Base-by-base conservation (phyloP, 2,329 filamentous ascomycete species). In the Stenocarpella maydis region DNA sequence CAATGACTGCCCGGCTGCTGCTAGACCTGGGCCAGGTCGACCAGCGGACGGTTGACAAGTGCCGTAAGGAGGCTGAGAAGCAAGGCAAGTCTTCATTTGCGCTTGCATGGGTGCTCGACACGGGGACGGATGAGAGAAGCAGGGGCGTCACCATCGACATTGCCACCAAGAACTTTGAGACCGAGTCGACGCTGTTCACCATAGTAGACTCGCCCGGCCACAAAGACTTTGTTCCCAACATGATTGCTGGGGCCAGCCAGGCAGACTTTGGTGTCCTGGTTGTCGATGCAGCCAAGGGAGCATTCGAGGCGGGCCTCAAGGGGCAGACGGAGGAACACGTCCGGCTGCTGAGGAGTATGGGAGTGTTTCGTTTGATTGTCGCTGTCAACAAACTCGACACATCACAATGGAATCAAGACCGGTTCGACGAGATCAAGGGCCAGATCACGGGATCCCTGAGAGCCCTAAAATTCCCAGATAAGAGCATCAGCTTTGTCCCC, bases 71-170 rank as follows among this genome's bases (percentile, higher is more conserved):
- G 81, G 95, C 96, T 0, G 92, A 97, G 74, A 93, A 90, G 70
- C 92, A 97, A 47, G 96, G 96, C 6, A 99, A 99, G 79, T 91
- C 93, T 2, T 98, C 96, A 0, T 99, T 99, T 80, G 95, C 95
- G 15, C 86, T 99, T 26, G 96, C 97, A 1, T 99, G 96, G 96
- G 94, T 99, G 2, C 88, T 99, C 80, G 96, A 99, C 78, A 93
- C 97, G 78, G 91, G 94, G 24, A 89, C 90, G 0, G 96, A 99
- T 77, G 96, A 99, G 79, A 88, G 96, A 72, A 90, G 89, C 69
- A 90, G 95, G 69, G 96, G 96, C 53, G 94, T 99, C 9, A 99
- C 96, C 0, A 97, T 99, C 60, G 96, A 99, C 77, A 96, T 98
- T 76, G 95, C 96, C 10, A 97, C 92, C 21, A 97, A 97, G 77